Conservation (phyloP, 2,329 filamentous ascomycete genomes). For the Periconia digitata region DNA sequence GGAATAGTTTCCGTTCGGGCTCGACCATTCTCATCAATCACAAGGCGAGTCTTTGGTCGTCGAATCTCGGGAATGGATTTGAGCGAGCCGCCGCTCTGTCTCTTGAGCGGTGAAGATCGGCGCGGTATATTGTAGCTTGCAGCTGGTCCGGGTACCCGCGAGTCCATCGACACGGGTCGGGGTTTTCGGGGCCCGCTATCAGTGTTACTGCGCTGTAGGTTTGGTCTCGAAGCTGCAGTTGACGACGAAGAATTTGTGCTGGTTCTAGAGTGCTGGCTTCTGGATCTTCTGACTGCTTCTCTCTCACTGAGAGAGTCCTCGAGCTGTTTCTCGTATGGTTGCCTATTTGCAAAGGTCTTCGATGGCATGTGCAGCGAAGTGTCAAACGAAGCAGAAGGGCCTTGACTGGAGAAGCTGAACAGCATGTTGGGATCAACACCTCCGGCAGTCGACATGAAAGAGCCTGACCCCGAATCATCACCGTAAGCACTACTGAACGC, state of each 20-base stretch:
- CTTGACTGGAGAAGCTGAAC: constrained; percentile 43
- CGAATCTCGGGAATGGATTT: constrained; percentile 50
- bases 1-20: constrained; percentile 51
- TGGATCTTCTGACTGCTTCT: constrained; percentile 32
- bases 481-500: constrained; percentile 19
- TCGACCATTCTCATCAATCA: constrained; percentile 51
- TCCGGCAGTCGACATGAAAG: constrained; percentile 40
- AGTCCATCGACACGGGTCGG: constrained; percentile 33
- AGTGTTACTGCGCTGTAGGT: constrained; percentile 51
- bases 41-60: constrained; percentile 46
- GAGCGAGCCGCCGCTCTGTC: constrained; percentile 44
- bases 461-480: constrained; percentile 26
- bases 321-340: constrained; percentile 44
- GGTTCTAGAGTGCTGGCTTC: constrained; percentile 42
- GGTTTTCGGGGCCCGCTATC: constrained; percentile 42
- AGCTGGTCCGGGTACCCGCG: constrained; percentile 24
- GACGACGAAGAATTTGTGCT: constrained; percentile 45
- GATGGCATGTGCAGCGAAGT: constrained; percentile 23
- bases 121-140: constrained; percentile 40
- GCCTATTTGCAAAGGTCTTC: constrained; percentile 22
- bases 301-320: constrained; percentile 38
- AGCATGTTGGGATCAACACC: constrained; percentile 53
- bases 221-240: constrained; percentile 31
- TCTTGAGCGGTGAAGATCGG: constrained; percentile 51
- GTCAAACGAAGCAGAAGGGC: constrained; percentile 30